These are phyloP conservation scores for Calonectria pseudoreteaudii DNA, from an alignment of 2,329 filamentous ascomycete species.

Conservation along the genomic window DNA sequence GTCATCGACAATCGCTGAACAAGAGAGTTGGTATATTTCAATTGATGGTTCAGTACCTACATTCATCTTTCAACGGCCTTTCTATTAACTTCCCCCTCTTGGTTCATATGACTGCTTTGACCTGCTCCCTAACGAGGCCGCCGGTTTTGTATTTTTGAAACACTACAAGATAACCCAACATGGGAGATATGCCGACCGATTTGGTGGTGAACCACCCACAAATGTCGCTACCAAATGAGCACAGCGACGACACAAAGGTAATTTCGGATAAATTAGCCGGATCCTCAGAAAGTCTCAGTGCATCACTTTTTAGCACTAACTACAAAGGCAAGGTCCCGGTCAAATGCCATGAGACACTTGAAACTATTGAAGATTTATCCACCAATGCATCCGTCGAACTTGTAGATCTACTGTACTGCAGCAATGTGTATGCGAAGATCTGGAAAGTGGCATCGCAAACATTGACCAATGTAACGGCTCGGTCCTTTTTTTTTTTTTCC, in stretches of 20 bases:
- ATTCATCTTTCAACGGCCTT: background rate
- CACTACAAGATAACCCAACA: background rate
- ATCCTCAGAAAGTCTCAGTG: background rate
- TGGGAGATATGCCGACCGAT: background rate
- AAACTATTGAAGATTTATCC: background rate
- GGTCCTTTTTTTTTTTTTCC: no score
- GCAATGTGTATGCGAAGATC: conserved; percentile 15
- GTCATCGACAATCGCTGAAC: background rate
- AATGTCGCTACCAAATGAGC: background rate
- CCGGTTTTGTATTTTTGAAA: no score
- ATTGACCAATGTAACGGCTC: background rate
- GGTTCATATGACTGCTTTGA: background rate
- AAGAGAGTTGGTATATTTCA: background rate
- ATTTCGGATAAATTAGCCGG: background rate
- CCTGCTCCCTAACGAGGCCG: background rate
- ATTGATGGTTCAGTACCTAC: background rate
- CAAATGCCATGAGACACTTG: background rate
- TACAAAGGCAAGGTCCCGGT: background rate
- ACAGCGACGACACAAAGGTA: background rate
- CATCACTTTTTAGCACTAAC: background rate
- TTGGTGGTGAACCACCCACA: background rate
- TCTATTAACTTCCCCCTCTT: background rate
- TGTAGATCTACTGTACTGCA: conserved; percentile 6
- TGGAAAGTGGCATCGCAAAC: conserved; percentile 24
- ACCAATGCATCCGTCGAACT: background rate